phyloP scores from a whole-genome alignment of 2,329 filamentous ascomycete species.

The Monilinia laxa region DNA sequence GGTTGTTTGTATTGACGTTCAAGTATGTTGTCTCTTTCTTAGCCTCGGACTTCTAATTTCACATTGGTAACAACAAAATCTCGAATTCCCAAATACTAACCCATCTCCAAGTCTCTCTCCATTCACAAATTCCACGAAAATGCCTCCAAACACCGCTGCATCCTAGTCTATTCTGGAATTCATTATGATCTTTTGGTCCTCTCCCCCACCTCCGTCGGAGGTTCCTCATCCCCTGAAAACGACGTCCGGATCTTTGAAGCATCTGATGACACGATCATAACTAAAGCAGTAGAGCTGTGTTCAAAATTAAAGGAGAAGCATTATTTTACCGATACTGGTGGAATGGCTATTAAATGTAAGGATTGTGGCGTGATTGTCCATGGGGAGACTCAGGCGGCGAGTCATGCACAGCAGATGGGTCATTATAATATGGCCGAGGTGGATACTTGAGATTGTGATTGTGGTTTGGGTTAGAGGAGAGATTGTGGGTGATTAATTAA shows the following conservation, averaged over 20 bases:
- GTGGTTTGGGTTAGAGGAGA: not conserved
- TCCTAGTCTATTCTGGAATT: constrained; percentile 87
- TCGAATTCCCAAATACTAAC: constrained; percentile 40
- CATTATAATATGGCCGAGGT: constrained; percentile 59
- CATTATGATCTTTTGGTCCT: constrained; percentile 89
- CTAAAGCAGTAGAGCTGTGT: constrained; percentile 64
- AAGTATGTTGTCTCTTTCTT: constrained; percentile 42
- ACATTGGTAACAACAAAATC: not conserved
- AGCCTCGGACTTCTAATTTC: not conserved
- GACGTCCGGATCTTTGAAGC: constrained; percentile 64
- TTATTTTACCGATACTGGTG: constrained; percentile 87
- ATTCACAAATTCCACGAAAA: constrained; percentile 75
- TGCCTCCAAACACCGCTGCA: constrained; percentile 52
- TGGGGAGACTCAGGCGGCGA: constrained; percentile 61
- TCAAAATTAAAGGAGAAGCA: constrained; percentile 66
- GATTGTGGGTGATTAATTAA: not conserved
- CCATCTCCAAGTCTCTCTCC: constrained; percentile 47
- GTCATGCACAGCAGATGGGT: constrained; percentile 61
- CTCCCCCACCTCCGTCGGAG: constrained; percentile 52
- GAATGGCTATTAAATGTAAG: constrained; percentile 77
- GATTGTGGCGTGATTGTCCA: constrained; percentile 67
- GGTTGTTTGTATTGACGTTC: constrained; percentile 80
- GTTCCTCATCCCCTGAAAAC: constrained; percentile 50
- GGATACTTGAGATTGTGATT: constrained; percentile 8
- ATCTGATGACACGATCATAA: constrained; percentile 65